Evolutionary conservation across 2,329 filamentous ascomycete genomes (phyloP), one percentile per base, ranked within the genome.

Genomic region (Calonectria pauciramosa): DNA sequence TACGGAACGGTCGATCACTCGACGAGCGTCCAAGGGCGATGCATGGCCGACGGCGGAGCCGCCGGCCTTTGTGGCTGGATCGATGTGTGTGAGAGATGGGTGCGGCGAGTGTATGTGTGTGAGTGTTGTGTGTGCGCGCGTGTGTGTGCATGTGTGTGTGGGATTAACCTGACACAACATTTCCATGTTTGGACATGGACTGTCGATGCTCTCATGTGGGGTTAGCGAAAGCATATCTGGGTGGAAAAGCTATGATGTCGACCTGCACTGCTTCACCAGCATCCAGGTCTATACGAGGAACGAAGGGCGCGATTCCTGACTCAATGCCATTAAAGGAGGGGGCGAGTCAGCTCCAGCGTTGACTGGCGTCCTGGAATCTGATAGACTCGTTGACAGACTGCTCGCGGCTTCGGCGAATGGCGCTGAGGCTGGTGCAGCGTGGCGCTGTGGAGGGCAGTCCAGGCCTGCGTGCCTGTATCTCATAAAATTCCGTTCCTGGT

Each of bases 391-490:
- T 75, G 74, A 28, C 30, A 36, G 28, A 47, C 38, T 38, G 70
- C 68, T 71, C 74, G 77, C 77, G 78, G 74, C 77, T 79, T 79
- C 64, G 68, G 80, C 79, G 78, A 75, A 74, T 80, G 78, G 71
- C 72, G 74, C 72, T 78, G 70, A 74, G 74, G 72, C 80, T 80
- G 76, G 78, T 76, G 73, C 73, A 72, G 72, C 75, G 80, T 81
- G 77, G 80, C 80, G 80, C 74, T 51, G 73, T 16, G 77, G 30
- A 69, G 71, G 74, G 26, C 80, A 80, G 75, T 80, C 80, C 75
- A 81, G 80, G 78, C 78, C 80, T 78, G 72, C 73, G 74, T 78
- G 72, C 76, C 71, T 81, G 76, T 77, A 74, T 75, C 73, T 73
- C 66, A 70, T 70, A 72, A 44, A 59, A 32, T 63, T 70, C 74